Base-by-base conservation (phyloP, 805 yeast genomes). In the Nakazawaea ambrosiae region DNA sequence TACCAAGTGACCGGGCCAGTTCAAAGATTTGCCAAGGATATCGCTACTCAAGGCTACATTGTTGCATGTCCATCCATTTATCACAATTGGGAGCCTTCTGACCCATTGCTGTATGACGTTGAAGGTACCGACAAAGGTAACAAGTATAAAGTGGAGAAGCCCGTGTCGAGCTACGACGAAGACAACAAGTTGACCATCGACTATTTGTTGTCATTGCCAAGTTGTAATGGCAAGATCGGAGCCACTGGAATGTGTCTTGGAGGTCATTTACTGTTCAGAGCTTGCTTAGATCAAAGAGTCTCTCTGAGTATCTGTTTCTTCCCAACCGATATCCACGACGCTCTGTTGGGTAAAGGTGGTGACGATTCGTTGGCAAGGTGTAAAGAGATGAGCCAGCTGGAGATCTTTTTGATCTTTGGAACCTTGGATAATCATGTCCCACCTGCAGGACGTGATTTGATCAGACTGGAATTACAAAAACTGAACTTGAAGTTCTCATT, bases 201-300 rank as follows among this genome's bases (percentile, higher is more conserved):
- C 51, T 75, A 81, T 50, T 64, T 83, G 40, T 56, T 57, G 33
- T 48, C 69, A 2, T 63, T 83, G 45, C 61, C 68, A 1, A 80
- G 86, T 9, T 82, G 82, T 54, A 77, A 72, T 45, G 89, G 89
- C 29, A 73, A 68, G 41, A 72, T 81, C 47, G 92, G 92, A 26
- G 80, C 88, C 31, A 81, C 90, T 3, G 94, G 92, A 15, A 84
- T 84, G 92, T 84, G 94, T 55, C 70, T 83, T 26, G 92, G 92
- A 16, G 94, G 92, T 1, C 92, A 83, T 53, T 62, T 82, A 49
- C 90, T 92, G 1, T 81, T 70, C 60, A 65, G 94, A 46, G 68
- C 78, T 2, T 77, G 80, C 2, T 63, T 81, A 46, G 86, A 82
- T 50, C 63, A 68, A 26, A 60, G 86, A 40, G 75, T 83, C 31